phyloP scores from a whole-genome alignment of 495 filamentous ascomycete genomes.

The Cercophora scortea region DNA sequence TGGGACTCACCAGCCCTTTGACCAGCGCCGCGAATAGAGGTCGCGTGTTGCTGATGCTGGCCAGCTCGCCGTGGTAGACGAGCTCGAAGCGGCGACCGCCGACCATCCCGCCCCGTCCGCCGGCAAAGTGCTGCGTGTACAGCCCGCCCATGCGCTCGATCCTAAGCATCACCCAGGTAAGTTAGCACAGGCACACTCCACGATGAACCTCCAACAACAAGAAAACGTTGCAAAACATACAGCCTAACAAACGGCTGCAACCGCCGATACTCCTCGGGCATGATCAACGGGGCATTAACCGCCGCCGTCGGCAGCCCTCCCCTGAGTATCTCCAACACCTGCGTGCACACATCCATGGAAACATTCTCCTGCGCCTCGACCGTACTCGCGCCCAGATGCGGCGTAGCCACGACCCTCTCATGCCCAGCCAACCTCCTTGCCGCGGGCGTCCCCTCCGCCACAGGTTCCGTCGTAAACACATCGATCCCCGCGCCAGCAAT shows the following conservation, averaged over 20 bases:
- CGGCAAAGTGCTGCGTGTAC: conserved; percentile 61
- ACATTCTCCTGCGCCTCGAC: conserved; percentile 75
- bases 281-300: conserved; percentile 65
- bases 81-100: conserved; percentile 58
- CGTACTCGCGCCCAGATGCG: conserved; percentile 65
- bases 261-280: conserved; percentile 62
- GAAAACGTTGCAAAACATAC: conserved; percentile 7
- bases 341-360: conserved; percentile 62
- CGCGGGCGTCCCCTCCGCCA: conserved; percentile 35
- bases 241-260: conserved; percentile 62
- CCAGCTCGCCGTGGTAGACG: conserved; percentile 59
- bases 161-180: conserved; percentile 1
- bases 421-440: conserved; percentile 51
- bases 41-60: conserved; percentile 54
- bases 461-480: conserved; percentile 65
- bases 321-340: conserved; percentile 58
- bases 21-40: conserved; percentile 63
- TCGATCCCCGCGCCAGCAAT: conserved; percentile 68
- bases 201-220: background rate
- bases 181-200: too few species aligned
- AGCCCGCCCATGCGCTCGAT: conserved; percentile 62
- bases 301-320: conserved; percentile 61
- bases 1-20: conserved; percentile 55
- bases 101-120: conserved; percentile 17
- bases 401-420: conserved; percentile 58